Evolutionary conservation across 2,329 filamentous ascomycete genomes (phyloP).

Genomic region (Dothiorella sarmentorum): DNA sequence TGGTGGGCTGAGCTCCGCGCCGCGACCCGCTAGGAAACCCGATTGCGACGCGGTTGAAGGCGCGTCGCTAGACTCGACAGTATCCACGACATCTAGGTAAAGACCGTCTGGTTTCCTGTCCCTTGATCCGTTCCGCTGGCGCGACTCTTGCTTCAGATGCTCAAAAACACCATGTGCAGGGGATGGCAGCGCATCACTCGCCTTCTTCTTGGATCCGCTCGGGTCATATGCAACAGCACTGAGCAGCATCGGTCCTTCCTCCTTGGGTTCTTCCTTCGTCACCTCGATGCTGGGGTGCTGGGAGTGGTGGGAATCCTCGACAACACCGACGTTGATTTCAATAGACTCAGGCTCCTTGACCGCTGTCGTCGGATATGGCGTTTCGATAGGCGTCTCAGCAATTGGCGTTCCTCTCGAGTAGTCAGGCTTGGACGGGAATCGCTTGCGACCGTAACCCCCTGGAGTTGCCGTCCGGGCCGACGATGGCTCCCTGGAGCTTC

Average conservation of each 20-base stretch:
- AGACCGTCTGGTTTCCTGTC: slow-evolving; percentile 77
- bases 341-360: slow-evolving; percentile 18
- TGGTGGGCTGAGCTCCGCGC: slow-evolving; percentile 51
- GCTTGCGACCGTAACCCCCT: slow-evolving; percentile 65
- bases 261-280: slow-evolving; percentile 36
- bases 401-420: slow-evolving; percentile 28
- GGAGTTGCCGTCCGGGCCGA: slow-evolving; percentile 51
- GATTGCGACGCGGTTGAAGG: slow-evolving; percentile 28
- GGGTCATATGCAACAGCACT: slow-evolving; percentile 36
- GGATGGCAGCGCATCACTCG: slow-evolving; percentile 61
- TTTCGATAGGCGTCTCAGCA: slow-evolving; percentile 12
- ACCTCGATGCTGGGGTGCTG: slow-evolving; percentile 6
- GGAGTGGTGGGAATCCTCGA: background rate
- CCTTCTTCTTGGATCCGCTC: slow-evolving; percentile 25
- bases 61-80: slow-evolving; percentile 32
- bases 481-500: slow-evolving; percentile 42
- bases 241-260: slow-evolving; percentile 43
- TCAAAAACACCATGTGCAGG: slow-evolving; percentile 63
- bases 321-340: background rate
- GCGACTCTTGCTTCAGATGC: slow-evolving; percentile 57
- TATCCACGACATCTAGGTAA: slow-evolving; percentile 45
- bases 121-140: slow-evolving; percentile 67
- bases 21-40: slow-evolving; percentile 29
- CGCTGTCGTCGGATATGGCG: slow-evolving; percentile 19
- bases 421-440: slow-evolving; percentile 52